Evolutionary conservation across 2,329 filamentous ascomycete species (phyloP).

Genomic region (Zarea fungicola): DNA sequence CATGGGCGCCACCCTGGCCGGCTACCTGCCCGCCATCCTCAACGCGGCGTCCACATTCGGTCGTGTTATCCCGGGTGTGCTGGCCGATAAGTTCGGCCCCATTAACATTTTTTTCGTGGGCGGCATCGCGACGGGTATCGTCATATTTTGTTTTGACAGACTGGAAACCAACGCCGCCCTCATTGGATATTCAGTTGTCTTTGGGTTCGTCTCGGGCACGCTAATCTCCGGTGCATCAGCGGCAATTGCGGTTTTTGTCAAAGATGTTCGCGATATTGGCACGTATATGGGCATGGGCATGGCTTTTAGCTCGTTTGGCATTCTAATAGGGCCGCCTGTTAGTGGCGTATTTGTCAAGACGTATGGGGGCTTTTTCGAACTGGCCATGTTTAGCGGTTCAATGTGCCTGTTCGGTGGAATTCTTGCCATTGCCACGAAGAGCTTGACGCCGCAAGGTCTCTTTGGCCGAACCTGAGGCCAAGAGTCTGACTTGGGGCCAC

Average conservation of each 20-base stretch:
- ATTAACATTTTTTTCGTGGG: conserved; percentile 73
- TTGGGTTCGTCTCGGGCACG: conserved; percentile 31
- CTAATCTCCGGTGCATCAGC: conserved; percentile 36
- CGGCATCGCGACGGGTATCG: conserved; percentile 2
- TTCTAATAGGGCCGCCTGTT: conserved; percentile 36
- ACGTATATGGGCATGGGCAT: conserved; percentile 51
- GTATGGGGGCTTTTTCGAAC: conserved; percentile 27
- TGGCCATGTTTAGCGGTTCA: conserved; percentile 19
- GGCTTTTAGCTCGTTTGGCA: conserved; percentile 36
- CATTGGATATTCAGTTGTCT: conserved; percentile 25
- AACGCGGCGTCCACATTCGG: conserved; percentile 76
- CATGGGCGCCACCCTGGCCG: conserved; percentile 31
- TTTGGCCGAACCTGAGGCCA: conserved; percentile 16
- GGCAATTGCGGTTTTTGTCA: conserved; percentile 51
- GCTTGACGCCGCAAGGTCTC: conserved; percentile 15
- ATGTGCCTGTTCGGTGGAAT: conserved; percentile 18
- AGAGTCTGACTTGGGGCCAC: neutral
- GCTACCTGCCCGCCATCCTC: conserved; percentile 73
- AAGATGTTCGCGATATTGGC: conserved; percentile 48
- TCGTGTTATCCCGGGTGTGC: conserved; percentile 67
- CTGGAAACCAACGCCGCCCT: conserved; percentile 20
- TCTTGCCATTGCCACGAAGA: conserved; percentile 17
- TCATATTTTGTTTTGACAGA: conserved; percentile 8
- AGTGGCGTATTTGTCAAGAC: conserved; percentile 31
- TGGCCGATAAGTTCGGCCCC: conserved; percentile 71